Conservation (phyloP, 2,329 filamentous ascomycete species). For the Colletotrichum filicis region DNA sequence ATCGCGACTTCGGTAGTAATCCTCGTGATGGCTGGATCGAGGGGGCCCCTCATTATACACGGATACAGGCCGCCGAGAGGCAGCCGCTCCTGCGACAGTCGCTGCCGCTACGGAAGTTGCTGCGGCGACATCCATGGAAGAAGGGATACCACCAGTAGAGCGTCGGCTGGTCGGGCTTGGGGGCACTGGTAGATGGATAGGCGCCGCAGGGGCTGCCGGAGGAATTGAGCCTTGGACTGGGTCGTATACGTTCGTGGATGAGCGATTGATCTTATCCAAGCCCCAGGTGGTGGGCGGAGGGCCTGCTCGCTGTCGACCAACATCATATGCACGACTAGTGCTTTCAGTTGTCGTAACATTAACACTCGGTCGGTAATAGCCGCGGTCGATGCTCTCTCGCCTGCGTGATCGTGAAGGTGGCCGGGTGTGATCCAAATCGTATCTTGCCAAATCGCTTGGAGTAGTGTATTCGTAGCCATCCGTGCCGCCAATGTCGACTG, state of each 20-base stretch:
- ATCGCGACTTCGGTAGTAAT: constrained; percentile 60
- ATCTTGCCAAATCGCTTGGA: constrained; percentile 69
- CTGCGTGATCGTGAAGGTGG: constrained; percentile 52
- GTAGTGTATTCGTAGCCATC: constrained; percentile 74
- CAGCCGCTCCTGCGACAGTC: constrained; percentile 38
- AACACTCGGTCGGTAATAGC: constrained; percentile 66
- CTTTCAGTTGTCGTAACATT: constrained; percentile 42
- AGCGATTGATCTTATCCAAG: constrained; percentile 74
- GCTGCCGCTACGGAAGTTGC: constrained; percentile 17
- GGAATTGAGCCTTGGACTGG: constrained; percentile 60
- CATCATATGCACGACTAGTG: constrained; percentile 43
- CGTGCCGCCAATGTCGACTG: constrained; percentile 62
- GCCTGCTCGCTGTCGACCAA: constrained; percentile 51
- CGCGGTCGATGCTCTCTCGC: constrained; percentile 66
- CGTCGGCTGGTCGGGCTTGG: constrained; percentile 47
- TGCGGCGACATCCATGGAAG: constrained; percentile 20
- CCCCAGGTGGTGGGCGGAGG: constrained; percentile 78
- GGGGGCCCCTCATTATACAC: constrained; percentile 62
- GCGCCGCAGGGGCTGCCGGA: constrained; percentile 46
- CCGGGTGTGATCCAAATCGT: constrained; percentile 67
- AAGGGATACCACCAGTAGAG: constrained; percentile 14
- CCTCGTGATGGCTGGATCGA: constrained; percentile 56
- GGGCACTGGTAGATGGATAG: constrained; percentile 46
- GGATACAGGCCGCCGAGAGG: constrained; percentile 57
- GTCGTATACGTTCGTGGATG: constrained; percentile 55